These are phyloP conservation scores for Chionographis japonica DNA, from an alignment of 106 monocot species.

Conservation along the genomic window DNA sequence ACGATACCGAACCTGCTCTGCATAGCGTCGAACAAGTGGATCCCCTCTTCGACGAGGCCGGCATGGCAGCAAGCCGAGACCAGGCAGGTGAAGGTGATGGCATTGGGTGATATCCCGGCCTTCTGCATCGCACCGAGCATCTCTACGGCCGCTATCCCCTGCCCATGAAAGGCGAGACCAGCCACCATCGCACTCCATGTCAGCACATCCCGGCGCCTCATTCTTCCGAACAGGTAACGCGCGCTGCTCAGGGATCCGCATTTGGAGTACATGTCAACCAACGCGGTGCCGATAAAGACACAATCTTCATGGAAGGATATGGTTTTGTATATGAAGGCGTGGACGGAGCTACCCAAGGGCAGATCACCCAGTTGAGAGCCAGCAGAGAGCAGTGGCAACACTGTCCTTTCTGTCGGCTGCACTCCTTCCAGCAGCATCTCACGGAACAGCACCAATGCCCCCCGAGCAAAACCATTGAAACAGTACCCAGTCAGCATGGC, in stretches of 20 bases:
- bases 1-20: constrained; percentile 20
- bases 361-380: constrained; percentile 30
- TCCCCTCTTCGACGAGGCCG: constrained; percentile 29
- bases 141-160: constrained; percentile 24
- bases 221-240: constrained; percentile 11
- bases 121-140: constrained; percentile 24
- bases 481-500: constrained; percentile 25
- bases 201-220: constrained; percentile 24
- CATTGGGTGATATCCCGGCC: constrained; percentile 22
- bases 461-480: neutral
- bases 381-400: constrained; percentile 25
- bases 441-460: constrained; percentile 19
- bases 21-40: constrained; percentile 33
- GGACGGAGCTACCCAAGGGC: constrained; percentile 9
- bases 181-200: constrained; percentile 40
- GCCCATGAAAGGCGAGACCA: constrained; percentile 25
- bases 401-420: constrained; percentile 28
- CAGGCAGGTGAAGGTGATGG: constrained; percentile 33
- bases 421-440: neutral
- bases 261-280: constrained; percentile 45
- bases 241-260: constrained; percentile 35
- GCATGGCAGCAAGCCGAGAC: constrained; percentile 42
- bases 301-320: neutral
- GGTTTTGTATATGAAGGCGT: constrained; percentile 23
- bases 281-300: constrained; percentile 21